Evolutionary conservation across 2,329 filamentous ascomycete species (phyloP).

Genomic region (Trichoderma sp.): DNA sequence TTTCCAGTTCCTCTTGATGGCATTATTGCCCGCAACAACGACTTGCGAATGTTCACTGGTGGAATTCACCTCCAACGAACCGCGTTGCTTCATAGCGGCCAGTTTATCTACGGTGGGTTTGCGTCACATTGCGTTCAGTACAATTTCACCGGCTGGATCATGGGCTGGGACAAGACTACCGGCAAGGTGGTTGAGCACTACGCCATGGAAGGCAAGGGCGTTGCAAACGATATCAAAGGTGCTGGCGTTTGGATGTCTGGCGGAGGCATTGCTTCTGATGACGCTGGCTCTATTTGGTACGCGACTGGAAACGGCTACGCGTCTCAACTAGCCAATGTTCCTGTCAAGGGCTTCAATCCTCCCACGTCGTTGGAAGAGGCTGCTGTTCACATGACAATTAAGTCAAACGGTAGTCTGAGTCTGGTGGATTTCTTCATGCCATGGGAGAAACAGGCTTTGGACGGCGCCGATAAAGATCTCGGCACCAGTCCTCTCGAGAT

Average conservation of each 20-base stretch:
- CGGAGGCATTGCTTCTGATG: conserved; percentile 40
- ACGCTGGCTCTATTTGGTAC: conserved; percentile 40
- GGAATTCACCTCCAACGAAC: conserved; percentile 54
- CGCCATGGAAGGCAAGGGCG: conserved; percentile 42
- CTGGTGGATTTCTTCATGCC: conserved; percentile 56
- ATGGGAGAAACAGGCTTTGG: conserved; percentile 49
- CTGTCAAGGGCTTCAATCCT: conserved; percentile 38
- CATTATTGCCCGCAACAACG: conserved; percentile 45
- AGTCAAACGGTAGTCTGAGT: conserved; percentile 41
- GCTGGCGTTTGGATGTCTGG: conserved; percentile 46
- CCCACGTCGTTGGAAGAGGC: conserved; percentile 46
- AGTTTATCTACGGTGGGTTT: conserved; percentile 52
- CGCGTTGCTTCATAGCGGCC: conserved; percentile 44
- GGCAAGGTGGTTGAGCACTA: conserved; percentile 40
- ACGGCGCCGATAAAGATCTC: conserved; percentile 51
- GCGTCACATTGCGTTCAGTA: conserved; percentile 56
- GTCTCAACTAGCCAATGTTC: conserved; percentile 38
- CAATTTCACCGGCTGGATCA: conserved; percentile 54
- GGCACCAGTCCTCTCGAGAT: conserved; percentile 47
- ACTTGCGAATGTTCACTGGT: conserved; percentile 48
- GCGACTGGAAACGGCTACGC: conserved; percentile 43
- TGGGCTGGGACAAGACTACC: conserved; percentile 47
- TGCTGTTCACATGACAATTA: conserved; percentile 44
- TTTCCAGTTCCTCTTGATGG: conserved; percentile 52
- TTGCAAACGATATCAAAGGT: conserved; percentile 37